Evolutionary conservation across 805 yeast genomes (phyloP), one percentile per base, ranked within the genome.

Genomic region (Candida methanosorbosa): DNA sequence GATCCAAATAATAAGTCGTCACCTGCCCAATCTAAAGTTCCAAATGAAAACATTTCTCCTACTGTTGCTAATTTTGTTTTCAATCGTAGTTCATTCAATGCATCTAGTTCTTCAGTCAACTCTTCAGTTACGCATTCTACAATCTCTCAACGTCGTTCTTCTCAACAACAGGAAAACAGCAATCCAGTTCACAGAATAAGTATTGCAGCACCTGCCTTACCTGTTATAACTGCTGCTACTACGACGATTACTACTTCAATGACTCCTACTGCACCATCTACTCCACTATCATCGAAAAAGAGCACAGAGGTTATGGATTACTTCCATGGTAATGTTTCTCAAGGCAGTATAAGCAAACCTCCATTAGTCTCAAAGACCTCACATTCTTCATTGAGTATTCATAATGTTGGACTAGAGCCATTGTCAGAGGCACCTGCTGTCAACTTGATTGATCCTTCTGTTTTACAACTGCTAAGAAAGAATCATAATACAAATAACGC

Each of bases 151-250:
- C 31, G 45, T 16, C 36, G 49, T 14, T 29, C 46, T 14, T 45
- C 49, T 0, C 43, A 43, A 18, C 40, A 24, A n/a, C 7, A 11
- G 38, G 28, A 35, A 32, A 18, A 34, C 37, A 18, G 34, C 37
- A 56, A 56, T 34, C 60, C 61, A 2, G 43, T 52, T 26, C 42
- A 41, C 23, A 46, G 49, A 34, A 43, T 57, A 17, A 44, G 56
- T 20, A 34, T 54, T 8, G 59, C 59, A 1, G 44, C 57, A 1
- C 59, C 61, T 12, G 63, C 63, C 1, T 37, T 57, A 21, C 63
- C 63, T 12, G 56, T 57, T 6, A 56, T 57, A 2, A 57, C 63
- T 2, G 59, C 54, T 28, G 58, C 63, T 13, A 57, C 63, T 2
- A 57, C 63, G 2, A 44, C 50, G 29, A 53, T 49, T 2, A 56